Evolutionary conservation across 306 rosid genomes (phyloP).

Genomic region (Rosa persica): DNA sequence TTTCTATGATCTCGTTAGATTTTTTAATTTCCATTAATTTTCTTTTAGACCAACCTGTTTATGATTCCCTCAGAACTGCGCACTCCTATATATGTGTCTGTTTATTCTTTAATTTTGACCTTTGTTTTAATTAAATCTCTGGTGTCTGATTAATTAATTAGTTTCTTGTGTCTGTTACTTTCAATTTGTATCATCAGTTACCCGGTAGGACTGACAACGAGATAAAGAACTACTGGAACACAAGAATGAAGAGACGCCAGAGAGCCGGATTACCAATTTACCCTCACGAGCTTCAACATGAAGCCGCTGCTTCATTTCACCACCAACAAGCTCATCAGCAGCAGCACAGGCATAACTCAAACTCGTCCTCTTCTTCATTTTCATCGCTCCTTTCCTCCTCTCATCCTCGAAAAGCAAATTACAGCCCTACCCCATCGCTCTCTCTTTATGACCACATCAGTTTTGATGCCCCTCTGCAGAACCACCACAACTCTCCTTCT

Average conservation of each 20-base stretch:
- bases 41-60: not conserved
- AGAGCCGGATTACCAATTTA: constrained; percentile 73
- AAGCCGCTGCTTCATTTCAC: not conserved
- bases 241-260: constrained; percentile 70
- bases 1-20: not conserved
- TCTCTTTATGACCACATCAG: constrained; percentile 23
- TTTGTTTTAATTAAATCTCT: not conserved
- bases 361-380: constrained; percentile 22
- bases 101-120: constrained; percentile 4
- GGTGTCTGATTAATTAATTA: not conserved
- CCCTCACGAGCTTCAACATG: constrained; percentile 45
- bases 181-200: constrained; percentile 45
- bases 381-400: constrained; percentile 38
- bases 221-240: constrained; percentile 90
- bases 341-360: constrained; percentile 25
- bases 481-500: constrained; percentile 23
- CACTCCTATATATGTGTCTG: not conserved
- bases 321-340: constrained; percentile 8
- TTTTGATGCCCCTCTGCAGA: constrained; percentile 1
- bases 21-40: not conserved
- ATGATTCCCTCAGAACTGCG: constrained; percentile 8
- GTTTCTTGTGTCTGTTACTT: not conserved
- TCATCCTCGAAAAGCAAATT: constrained; percentile 27
- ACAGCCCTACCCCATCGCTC: not conserved
- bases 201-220: constrained; percentile 92